Evolutionary conservation across 805 yeast genomes (phyloP), one percentile per base, ranked within the genome.

Genomic region (Clavispora fructus): DNA sequence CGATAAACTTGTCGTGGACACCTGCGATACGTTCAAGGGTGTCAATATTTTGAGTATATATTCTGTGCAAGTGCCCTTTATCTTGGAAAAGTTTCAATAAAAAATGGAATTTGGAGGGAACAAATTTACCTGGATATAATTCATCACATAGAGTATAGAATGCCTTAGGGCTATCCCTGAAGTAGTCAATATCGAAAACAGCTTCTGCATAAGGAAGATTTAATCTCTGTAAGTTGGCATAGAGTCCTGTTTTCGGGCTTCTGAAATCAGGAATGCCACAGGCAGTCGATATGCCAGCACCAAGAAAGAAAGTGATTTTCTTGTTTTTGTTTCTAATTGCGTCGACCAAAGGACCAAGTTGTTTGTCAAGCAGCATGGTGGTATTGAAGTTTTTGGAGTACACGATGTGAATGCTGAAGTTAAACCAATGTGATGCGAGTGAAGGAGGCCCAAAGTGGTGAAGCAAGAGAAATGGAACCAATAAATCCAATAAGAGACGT

Each of bases 211-310:
- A 90, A 6, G 98, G 98, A 41, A 92, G 69, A 31, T 87, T 75
- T 33, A 91, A 71, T 52, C 80, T 74, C 17, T 84, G 74, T 43
- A 92, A 69, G 61, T 92, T 92, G 52, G 90, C 79, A 58, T 92
- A 92, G 7, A 92, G 74, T 0, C 95, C 95, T 1, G 98, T 92
- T 38, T 80, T 78, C 1, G 97, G 97, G 16, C 95, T 82, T 54
- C 98, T 73, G 63, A 92, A 92, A 63, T 92, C 99, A 0, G 98
- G 99, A 40, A 91, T 92, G 0, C 98, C 99, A 40, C 95, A 90
- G 3, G 87, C 73, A 0, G 98, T 92, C 2, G 97, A 88, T 35
- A 90, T 82, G 1, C 99, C 99, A 0, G 99, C 99, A 1, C 99
- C 99, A 8, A 83, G 83, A 67, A 85, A 77, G 57, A 86, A 82